Evolutionary conservation across 106 monocot species (phyloP), one percentile per base, ranked within the genome.

Genomic region (Alisma plantagoaquatica): DNA sequence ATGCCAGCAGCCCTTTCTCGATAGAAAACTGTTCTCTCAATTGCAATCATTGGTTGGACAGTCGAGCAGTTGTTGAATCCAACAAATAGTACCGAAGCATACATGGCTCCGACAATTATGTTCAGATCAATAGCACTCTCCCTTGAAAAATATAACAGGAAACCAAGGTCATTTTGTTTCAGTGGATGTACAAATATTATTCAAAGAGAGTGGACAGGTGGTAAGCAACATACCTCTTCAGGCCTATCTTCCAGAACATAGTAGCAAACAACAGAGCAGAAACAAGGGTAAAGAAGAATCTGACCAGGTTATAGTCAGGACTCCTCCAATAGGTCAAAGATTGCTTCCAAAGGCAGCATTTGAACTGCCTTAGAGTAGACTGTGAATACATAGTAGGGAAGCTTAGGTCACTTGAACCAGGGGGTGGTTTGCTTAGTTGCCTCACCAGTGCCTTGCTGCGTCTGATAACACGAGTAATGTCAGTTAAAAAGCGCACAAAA

Each of bases 311-410:
- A 56, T 86, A 86, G 17, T 77, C 73, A 3, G 86, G 86, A 51
- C 73, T 86, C 63, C 86, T 73, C 86, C 86, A 86, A 47, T 86
- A 86, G 10, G 81, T 77, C 64, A 69, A 74, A 73, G 70, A 81
- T 53, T 81, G 76, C 51, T 86, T 86, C 85, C 85, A 86, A 27
- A 86, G 54, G 60, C 85, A 86, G 42, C 70, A 47, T 57, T 74
- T 73, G 69, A 77, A 86, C 63, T 86, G 86, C 35, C 42, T 70
- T n/a, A 59, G 22, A 3, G 59, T 35, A 14, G 76, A 60, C 31
- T 77, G 71, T 18, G 81, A 70, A 46, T 77, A 86, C 49, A 67
- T 20, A 19, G 73, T 68, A 0, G 81, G 56, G 54, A 86, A 86
- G 59, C 71, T 38, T 25, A 86, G 73, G 53, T 86, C 86, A 27